A percentile compares a stretch with the other conserved stretches of the same genome.
phyloP scores from a whole-genome alignment of 2,329 filamentous ascomycete genomes.

The Cytospora mali region DNA sequence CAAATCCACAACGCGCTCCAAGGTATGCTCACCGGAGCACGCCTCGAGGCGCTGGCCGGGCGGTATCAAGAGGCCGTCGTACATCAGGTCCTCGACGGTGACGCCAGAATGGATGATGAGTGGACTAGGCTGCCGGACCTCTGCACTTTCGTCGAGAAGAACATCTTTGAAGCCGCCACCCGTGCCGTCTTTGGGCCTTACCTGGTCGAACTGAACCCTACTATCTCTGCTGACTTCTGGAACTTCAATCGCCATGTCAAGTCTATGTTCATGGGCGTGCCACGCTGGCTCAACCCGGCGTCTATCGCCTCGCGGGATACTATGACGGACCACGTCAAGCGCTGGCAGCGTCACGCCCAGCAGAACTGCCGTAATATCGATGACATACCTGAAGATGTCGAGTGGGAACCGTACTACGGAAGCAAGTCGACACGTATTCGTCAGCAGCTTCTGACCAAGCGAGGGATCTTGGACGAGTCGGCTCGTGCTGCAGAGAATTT shows the following conservation, averaged over 20 bases:
- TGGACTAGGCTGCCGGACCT: constrained; percentile 33
- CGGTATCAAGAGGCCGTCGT: constrained; percentile 4
- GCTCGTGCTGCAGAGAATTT: constrained; percentile 6
- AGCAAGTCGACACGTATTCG: constrained; percentile 9
- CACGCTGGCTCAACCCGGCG: constrained; percentile 34
- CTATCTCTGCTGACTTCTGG: constrained; percentile 36
- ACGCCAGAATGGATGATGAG: constrained; percentile 14
- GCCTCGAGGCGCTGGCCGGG: constrained; percentile 4
- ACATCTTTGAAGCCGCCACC: constrained; percentile 34
- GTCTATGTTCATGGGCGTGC: constrained; percentile 31
- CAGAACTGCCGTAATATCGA: constrained; percentile 29
- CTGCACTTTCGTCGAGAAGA: constrained; percentile 32
- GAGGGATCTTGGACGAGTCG: constrained; percentile 2
- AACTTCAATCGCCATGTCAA: constrained; percentile 33
- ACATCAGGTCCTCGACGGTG: constrained; percentile 3
- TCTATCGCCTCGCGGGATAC: constrained; percentile 32
- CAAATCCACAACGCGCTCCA: constrained; percentile 7
- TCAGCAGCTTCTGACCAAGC: constrained; percentile 7
- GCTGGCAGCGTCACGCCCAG: constrained; percentile 34
- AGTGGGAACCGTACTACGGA: constrained; percentile 37
- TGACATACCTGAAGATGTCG: constrained; percentile 29
- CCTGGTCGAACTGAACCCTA: constrained; percentile 33
- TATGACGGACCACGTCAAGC: constrained; percentile 30
- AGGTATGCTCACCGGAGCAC: constrained; percentile 4
- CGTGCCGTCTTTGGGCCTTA: constrained; percentile 34